A percentile compares a stretch with the other conserved stretches of the same genome.
phyloP scores from a whole-genome alignment of 2,329 filamentous ascomycete genomes.

The Verruconis gallopava region DNA sequence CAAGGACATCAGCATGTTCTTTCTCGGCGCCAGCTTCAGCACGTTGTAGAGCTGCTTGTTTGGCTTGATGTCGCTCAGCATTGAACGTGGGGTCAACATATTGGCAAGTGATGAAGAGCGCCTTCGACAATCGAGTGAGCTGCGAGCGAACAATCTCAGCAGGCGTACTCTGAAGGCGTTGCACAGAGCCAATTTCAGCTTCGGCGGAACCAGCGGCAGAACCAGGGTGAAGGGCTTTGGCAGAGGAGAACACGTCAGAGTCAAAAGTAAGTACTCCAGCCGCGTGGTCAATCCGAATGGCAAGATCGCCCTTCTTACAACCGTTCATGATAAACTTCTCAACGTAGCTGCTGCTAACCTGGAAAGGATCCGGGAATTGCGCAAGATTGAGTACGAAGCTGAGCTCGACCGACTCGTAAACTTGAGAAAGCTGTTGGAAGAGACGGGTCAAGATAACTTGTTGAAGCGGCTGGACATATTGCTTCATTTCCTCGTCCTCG shows the following conservation, averaged over 20 bases:
- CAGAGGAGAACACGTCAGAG: conserved; percentile 93
- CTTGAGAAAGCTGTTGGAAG: conserved; percentile 97
- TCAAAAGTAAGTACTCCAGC: conserved; percentile 94
- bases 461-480: conserved; percentile 89
- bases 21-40: conserved; percentile 81
- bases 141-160: conserved; percentile 96
- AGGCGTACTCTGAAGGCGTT: conserved; percentile 92
- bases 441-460: conserved; percentile 96
- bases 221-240: conserved; percentile 79
- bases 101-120: conserved; percentile 84
- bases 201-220: conserved; percentile 80
- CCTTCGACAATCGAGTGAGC: conserved; percentile 79
- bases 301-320: conserved; percentile 97
- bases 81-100: conserved; percentile 89
- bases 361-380: conserved; percentile 91
- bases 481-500: conserved; percentile 87
- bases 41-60: conserved; percentile 65
- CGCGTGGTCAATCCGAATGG: conserved; percentile 91
- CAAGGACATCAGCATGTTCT: conserved; percentile 75
- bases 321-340: conserved; percentile 99
- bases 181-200: conserved; percentile 68
- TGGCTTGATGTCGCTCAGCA: conserved; percentile 64
- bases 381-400: conserved; percentile 87
- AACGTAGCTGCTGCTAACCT: conserved; percentile 78
- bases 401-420: conserved; percentile 95